A percentile compares a stretch with the other conserved stretches of the same genome.
These are phyloP conservation scores for Diaporthe australafricana DNA, from an alignment of 2,329 filamentous ascomycete genomes.

Conservation along the genomic window DNA sequence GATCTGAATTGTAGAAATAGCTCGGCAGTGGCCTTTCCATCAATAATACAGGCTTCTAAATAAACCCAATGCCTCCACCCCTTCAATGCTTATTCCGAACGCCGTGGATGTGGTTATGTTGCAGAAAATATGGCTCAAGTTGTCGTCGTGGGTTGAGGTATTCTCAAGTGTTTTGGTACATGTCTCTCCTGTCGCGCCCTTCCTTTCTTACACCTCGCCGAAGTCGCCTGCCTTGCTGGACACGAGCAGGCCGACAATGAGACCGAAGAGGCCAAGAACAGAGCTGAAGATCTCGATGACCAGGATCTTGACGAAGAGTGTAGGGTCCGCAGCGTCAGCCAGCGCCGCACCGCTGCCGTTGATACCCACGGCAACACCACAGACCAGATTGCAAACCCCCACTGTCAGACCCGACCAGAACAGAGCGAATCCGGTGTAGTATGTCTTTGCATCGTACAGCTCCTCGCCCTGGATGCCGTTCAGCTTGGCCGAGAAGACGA, in stretches of 20 bases:
- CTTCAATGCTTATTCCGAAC: constrained; percentile 37
- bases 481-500: constrained; percentile 95
- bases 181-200: background rate
- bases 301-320: constrained; percentile 98
- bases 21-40: constrained; percentile 8
- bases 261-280: constrained; percentile 92
- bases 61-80: constrained; percentile 33
- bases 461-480: constrained; percentile 71
- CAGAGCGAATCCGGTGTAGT: constrained; percentile 94
- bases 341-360: constrained; percentile 97
- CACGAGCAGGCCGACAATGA: constrained; percentile 93
- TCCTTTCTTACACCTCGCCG: constrained; percentile 48
- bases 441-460: constrained; percentile 80
- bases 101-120: constrained; percentile 39
- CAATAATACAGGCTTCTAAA: constrained; percentile 35
- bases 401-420: constrained; percentile 98
- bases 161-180: constrained; percentile 30
- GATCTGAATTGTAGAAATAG: background rate
- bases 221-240: constrained; percentile 87
- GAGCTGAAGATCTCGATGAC: constrained; percentile 99
- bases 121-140: constrained; percentile 29
- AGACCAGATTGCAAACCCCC: constrained; percentile 94
- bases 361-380: constrained; percentile 96
- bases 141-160: constrained; percentile 24
- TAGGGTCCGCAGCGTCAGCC: constrained; percentile 92